Percentiles rank a stretch among this genome's conserved stretches.
These are phyloP conservation scores for Dimocarpus longan DNA, from an alignment of 345 rosid genomes.

Conservation along the genomic window DNA sequence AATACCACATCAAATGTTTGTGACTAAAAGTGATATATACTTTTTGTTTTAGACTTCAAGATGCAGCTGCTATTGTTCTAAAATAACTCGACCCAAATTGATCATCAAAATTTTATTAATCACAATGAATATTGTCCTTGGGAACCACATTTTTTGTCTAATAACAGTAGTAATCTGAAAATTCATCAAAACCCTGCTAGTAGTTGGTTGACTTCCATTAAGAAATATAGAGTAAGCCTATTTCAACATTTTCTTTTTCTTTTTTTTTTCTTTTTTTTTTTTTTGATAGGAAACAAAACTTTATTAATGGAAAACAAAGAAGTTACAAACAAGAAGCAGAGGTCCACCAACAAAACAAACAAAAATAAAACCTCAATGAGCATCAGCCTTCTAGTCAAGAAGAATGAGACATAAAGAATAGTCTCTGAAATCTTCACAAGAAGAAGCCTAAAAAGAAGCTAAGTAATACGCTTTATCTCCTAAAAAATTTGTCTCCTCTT, in stretches of 20 bases:
- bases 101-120: neutral
- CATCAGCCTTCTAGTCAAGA: too few relatives aligned
- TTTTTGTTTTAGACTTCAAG: slow-evolving; percentile 1
- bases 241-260: neutral
- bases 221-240: neutral
- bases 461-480: too few relatives aligned
- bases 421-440: too few relatives aligned
- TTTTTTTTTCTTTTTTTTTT: too few relatives aligned
- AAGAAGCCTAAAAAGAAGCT: too few relatives aligned
- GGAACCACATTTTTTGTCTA: neutral
- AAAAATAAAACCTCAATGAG: too few relatives aligned
- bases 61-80: neutral
- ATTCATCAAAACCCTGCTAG: neutral
- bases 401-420: too few relatives aligned
- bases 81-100: slow-evolving; percentile 3
- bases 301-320: too few relatives aligned
- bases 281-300: too few relatives aligned
- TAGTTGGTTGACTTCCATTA: neutral
- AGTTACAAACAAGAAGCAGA: too few relatives aligned
- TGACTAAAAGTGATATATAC: neutral
- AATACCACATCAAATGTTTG: neutral
- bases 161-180: neutral
- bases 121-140: neutral
- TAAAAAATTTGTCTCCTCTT: too few relatives aligned
- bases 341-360: too few relatives aligned